phyloP scores from a whole-genome alignment of 108 stramenopile species.

The Aurantiochytrium sp. region DNA sequence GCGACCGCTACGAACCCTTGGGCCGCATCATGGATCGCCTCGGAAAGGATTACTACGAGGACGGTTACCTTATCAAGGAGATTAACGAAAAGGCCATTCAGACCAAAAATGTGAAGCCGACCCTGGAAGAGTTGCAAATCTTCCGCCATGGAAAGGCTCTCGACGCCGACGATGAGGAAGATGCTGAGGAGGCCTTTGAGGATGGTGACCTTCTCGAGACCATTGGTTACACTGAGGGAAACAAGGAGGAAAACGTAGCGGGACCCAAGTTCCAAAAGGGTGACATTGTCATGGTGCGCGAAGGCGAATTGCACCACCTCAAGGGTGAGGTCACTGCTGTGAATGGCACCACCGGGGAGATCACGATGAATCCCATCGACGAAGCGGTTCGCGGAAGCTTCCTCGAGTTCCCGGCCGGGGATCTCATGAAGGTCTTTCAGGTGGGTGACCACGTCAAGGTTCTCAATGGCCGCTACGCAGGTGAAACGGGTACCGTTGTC shows the following conservation, averaged over 20 bases:
- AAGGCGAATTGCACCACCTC: slow-evolving; percentile 85
- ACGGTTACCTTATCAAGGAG: slow-evolving; percentile 88
- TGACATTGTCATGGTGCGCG: slow-evolving; percentile 82
- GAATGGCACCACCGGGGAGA: slow-evolving; percentile 63
- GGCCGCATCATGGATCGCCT: background rate
- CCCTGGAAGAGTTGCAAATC: slow-evolving; percentile 78
- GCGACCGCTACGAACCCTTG: slow-evolving; percentile 15
- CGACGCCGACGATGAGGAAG: slow-evolving; percentile 44
- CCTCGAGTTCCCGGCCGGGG: slow-evolving; percentile 74
- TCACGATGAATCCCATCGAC: slow-evolving; percentile 69
- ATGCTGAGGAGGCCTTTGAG: slow-evolving; percentile 30
- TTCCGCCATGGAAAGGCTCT: slow-evolving; percentile 64
- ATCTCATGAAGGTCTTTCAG: slow-evolving; percentile 83
- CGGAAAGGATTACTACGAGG: slow-evolving; percentile 73
- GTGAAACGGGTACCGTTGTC: slow-evolving; percentile 87
- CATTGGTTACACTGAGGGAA: slow-evolving; percentile 42
- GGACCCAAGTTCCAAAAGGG: slow-evolving; percentile 69
- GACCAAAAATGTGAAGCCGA: slow-evolving; percentile 76
- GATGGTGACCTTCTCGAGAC: slow-evolving; percentile 34
- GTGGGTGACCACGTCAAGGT: slow-evolving; percentile 92
- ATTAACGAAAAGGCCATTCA: slow-evolving; percentile 78
- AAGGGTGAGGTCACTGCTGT: slow-evolving; percentile 72
- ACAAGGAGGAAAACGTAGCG: slow-evolving; percentile 27
- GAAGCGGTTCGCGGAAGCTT: slow-evolving; percentile 42
- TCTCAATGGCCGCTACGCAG: slow-evolving; percentile 80